A percentile compares a stretch with the other conserved stretches of the same genome.
Evolutionary conservation across 768 basidiomycete species (phyloP).

Genomic region (Trametes meyenii): DNA sequence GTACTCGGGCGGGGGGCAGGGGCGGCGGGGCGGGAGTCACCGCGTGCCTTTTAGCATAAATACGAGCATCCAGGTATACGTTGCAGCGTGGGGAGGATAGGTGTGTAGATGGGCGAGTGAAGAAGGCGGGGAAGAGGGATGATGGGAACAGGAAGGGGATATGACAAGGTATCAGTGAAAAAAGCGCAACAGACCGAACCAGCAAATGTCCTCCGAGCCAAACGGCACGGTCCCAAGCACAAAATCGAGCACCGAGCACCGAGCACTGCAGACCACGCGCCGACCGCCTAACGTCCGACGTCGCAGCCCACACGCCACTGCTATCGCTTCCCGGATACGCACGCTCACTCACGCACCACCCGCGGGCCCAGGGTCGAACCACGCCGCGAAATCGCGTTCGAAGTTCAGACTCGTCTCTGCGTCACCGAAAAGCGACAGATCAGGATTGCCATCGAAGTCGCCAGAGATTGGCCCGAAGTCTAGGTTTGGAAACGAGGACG

Average conservation of each 20-base stretch:
- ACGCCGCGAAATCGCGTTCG: conserved; percentile 75
- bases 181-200: background rate
- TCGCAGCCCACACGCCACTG: background rate
- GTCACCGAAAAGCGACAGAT: conserved; percentile 19
- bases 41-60: conserved; percentile 22
- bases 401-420: conserved; percentile 49
- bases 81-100: background rate
- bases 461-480: conserved; percentile 50
- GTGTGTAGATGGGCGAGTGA: background rate
- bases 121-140: background rate
- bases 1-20: conserved; percentile 1
- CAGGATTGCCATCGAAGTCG: conserved; percentile 40
- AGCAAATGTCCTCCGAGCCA: conserved; percentile 6
- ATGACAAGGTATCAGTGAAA: conserved; percentile 11
- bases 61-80: conserved; percentile 15
- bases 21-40: background rate
- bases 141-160: background rate
- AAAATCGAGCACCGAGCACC: background rate
- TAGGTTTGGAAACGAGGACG: conserved; percentile 10
- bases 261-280: background rate
- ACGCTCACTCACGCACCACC: background rate
- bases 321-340: too few species aligned
- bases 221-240: background rate
- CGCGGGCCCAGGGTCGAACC: conserved; percentile 61
- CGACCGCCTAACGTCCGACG: background rate